Base-by-base conservation (phyloP, 2,329 filamentous ascomycete species). In the Teratosphaeria destructans region DNA sequence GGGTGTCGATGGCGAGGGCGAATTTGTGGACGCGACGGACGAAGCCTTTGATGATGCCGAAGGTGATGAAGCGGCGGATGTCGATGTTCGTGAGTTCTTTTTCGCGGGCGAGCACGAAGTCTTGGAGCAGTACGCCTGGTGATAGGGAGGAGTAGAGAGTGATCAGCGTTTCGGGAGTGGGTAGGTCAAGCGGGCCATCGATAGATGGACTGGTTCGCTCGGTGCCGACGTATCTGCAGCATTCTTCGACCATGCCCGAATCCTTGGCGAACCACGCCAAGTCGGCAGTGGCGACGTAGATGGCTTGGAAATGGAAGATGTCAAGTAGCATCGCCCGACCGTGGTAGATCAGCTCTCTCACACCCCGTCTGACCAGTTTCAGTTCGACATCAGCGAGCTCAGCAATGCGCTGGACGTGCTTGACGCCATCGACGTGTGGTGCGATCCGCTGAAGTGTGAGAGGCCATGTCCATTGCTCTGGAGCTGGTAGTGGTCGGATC, bases 21-120 rank as follows among this genome's bases (percentile, higher is more conserved):
- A 95, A 95, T 72, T 94, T 95, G 76, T 97, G 90, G 49, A 96
- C 87, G 37, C 94, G 85, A 74, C 96, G 96, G 27, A 99, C 76
- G 66, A 95, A 89, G 16, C 93, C 92, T 75, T 97, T 97, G 73
- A 97, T 95, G 61, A 96, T 83, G 60, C 93, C 94, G 69, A 97
- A 99, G 61, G 95, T 95, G 63, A 97, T 90, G 63, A 99, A 86
- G 32, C 94, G 86, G 12, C 94, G 85, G 59, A 96, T 85, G 72
- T 99, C 94, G 60, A 99, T 85, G 68, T 87, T 86, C 12, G 82
- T 79, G 8, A 96, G 80, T 47, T 88, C 77, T 49, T 87, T 83
- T 65, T 85, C 82, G 73, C 95, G 88, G 35, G 86, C 79, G 60
- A 88, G 81, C 65, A 94, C 85, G 90, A 91, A 97, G 71, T 93